Evolutionary conservation across 495 filamentous ascomycete genomes (phyloP).

Genomic region (Chlorociboria aeruginascens): DNA sequence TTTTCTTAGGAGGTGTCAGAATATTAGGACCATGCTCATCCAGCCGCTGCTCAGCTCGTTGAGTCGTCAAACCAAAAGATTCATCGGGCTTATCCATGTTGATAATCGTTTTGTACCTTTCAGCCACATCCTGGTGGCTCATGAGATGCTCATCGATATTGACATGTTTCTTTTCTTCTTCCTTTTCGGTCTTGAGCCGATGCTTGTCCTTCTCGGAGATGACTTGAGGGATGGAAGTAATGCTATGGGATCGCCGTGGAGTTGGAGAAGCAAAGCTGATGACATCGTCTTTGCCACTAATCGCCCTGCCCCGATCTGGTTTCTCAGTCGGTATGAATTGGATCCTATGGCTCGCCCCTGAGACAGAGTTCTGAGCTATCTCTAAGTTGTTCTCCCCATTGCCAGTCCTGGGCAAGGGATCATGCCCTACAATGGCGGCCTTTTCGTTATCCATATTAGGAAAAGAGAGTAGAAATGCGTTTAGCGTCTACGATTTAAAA

Average conservation of each 20-base stretch:
- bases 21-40: constrained; percentile 19
- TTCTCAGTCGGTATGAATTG: constrained; percentile 11
- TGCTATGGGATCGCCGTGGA: constrained; percentile 8
- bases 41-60: constrained; percentile 16
- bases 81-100: constrained; percentile 18
- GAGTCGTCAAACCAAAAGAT: constrained; percentile 16
- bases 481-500: too few species aligned
- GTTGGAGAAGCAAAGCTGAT: not conserved
- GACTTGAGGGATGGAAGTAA: constrained; percentile 19
- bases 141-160: constrained; percentile 24
- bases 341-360: constrained; percentile 7
- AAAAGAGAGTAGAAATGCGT: not conserved
- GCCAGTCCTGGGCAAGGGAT: not conserved
- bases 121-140: constrained; percentile 15
- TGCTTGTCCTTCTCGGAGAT: constrained; percentile 16
- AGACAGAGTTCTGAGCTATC: not conserved
- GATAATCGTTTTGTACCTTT: constrained; percentile 19
- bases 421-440: not conserved
- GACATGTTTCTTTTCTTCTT: constrained; percentile 17
- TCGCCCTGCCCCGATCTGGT: not conserved
- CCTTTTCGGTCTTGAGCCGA: constrained; percentile 11
- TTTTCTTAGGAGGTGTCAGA: constrained; percentile 21
- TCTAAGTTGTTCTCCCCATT: not conserved
- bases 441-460: not conserved
- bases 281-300: constrained; percentile 2